Evolutionary conservation across 2,329 filamentous ascomycete genomes (phyloP).

Genomic region (Exophiala sp.): DNA sequence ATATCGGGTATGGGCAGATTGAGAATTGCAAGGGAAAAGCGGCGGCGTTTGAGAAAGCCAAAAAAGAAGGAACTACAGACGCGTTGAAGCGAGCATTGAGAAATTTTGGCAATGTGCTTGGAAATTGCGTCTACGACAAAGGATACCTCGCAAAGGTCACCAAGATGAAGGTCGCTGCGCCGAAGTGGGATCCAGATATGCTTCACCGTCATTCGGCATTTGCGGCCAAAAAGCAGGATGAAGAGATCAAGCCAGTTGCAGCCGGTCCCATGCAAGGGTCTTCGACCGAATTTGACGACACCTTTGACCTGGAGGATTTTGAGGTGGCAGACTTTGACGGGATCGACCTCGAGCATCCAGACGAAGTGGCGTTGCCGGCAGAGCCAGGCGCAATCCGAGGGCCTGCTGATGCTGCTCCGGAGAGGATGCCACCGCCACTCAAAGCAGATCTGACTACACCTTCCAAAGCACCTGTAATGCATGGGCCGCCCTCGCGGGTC

Average conservation of each 20-base stretch:
- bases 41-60: constrained; percentile 94
- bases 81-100: constrained; percentile 81
- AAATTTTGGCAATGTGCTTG: constrained; percentile 91
- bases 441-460: constrained; percentile 21
- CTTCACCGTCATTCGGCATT: constrained; percentile 78
- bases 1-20: constrained; percentile 92
- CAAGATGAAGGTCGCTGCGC: constrained; percentile 74
- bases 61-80: constrained; percentile 96
- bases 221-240: constrained; percentile 54
- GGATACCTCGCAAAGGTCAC: constrained; percentile 85
- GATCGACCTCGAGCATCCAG: constrained; percentile 63
- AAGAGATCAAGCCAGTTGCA: constrained; percentile 32
- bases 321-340: constrained; percentile 72
- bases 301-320: constrained; percentile 51
- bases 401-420: constrained; percentile 17
- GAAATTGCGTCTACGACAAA: constrained; percentile 99
- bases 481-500: background rate
- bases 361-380: constrained; percentile 61
- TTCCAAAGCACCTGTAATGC: constrained; percentile 18
- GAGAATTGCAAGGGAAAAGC: constrained; percentile 96
- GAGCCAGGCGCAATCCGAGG: constrained; percentile 29
- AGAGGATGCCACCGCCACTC: constrained; percentile 4
- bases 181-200: constrained; percentile 70
- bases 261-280: constrained; percentile 6
- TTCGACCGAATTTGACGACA: constrained; percentile 31